These are phyloP conservation scores for Hygrophila difformis DNA, from an alignment of 257 asterid genomes.

Conservation along the genomic window DNA sequence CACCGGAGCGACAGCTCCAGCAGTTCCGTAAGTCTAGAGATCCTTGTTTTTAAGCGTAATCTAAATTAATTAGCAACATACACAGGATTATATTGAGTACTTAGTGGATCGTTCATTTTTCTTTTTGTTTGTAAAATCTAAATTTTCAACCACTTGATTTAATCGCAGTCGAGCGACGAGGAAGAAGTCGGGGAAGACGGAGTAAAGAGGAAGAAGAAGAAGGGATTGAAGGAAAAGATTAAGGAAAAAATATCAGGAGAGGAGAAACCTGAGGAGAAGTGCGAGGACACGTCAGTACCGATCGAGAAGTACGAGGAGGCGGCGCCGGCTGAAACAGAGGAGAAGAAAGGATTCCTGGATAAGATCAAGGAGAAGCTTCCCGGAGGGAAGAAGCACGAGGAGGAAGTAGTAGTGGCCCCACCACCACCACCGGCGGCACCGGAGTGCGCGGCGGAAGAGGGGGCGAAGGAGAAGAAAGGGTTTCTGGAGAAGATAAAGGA, in stretches of 20 bases:
- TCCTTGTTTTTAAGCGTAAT: no score
- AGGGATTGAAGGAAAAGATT: constrained; percentile 57
- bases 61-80: no score
- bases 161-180: constrained; percentile 67
- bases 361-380: constrained; percentile 81
- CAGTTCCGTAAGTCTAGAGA: constrained; percentile 71
- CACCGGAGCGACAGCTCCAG: constrained; percentile 47
- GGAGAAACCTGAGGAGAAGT: constrained; percentile 21
- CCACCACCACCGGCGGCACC: constrained; percentile 22
- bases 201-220: constrained; percentile 71
- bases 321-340: constrained; percentile 27
- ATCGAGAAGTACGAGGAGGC: constrained; percentile 44
- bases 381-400: constrained; percentile 63
- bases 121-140: no score
- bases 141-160: no score
- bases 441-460: constrained; percentile 18
- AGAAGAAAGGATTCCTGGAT: constrained; percentile 69
- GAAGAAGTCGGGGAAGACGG: constrained; percentile 51
- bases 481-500: constrained; percentile 91
- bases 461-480: constrained; percentile 67
- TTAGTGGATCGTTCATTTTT: no score
- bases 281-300: constrained; percentile 38
- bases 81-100: no score
- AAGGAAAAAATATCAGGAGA: constrained; percentile 41
- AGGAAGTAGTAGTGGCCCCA: constrained; percentile 18